phyloP scores from a whole-genome alignment of 2,329 filamentous ascomycete species.

The Cladosporium phlei region DNA sequence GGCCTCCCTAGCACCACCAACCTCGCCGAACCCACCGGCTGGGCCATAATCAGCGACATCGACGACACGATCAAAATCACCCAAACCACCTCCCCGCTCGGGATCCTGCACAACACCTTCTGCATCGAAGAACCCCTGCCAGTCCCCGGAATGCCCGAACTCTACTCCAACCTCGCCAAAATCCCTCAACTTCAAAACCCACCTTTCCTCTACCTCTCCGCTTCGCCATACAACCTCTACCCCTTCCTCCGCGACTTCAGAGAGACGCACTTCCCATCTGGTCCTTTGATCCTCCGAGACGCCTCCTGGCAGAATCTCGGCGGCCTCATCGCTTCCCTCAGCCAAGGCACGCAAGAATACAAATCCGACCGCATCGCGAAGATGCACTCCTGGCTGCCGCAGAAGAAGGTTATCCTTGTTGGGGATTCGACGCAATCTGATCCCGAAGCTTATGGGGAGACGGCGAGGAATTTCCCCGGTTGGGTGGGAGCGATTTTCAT shows the following conservation, averaged over 20 bases:
- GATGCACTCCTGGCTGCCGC: slow-evolving; percentile 73
- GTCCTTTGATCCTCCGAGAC: slow-evolving; percentile 79
- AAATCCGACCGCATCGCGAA: slow-evolving; percentile 76
- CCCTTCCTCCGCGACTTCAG: slow-evolving; percentile 77
- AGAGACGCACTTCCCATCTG: slow-evolving; percentile 64
- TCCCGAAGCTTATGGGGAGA: slow-evolving; percentile 81
- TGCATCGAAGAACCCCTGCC: slow-evolving; percentile 63
- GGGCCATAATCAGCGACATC: slow-evolving; percentile 82
- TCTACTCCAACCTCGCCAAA: slow-evolving; percentile 64
- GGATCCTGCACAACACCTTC: slow-evolving; percentile 81
- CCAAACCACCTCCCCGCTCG: slow-evolving; percentile 70
- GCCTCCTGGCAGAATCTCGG: slow-evolving; percentile 79
- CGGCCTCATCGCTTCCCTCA: slow-evolving; percentile 73
- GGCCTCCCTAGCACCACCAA: slow-evolving; percentile 61
- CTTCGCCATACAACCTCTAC: slow-evolving; percentile 91
- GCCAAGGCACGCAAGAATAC: slow-evolving; percentile 76
- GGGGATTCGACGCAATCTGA: slow-evolving; percentile 91
- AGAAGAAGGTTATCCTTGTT: slow-evolving; percentile 73
- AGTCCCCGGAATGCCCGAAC: slow-evolving; percentile 74
- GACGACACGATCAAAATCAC: slow-evolving; percentile 96
- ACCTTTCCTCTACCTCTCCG: slow-evolving; percentile 88
- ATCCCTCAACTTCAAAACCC: slow-evolving; percentile 55
- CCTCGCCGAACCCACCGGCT: slow-evolving; percentile 72
- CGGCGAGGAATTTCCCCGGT: slow-evolving; percentile 61
- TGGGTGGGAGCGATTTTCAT: slow-evolving; percentile 86